Base-by-base conservation (phyloP, 352 stramenopile species). In the Pythium dissotocum region DNA sequence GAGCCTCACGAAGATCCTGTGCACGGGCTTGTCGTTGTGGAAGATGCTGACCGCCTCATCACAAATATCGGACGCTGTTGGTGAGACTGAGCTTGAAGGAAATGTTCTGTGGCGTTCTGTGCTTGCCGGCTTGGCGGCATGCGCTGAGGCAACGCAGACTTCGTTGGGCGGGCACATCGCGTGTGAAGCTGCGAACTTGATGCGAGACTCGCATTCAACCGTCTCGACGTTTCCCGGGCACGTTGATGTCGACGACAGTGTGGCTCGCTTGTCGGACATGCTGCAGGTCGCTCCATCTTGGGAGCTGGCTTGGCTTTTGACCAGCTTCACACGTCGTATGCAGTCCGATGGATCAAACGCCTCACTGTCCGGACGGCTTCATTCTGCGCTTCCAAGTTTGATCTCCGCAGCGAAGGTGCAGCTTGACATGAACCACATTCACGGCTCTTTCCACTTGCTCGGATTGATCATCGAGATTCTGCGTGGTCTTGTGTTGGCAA, bases 221-320 rank as follows among this genome's bases (percentile, higher is more conserved):
- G 46, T 24, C 16, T 53, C 21, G 7, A n/a, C n/a, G 1, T 53
- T 53, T 53, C 46, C 46, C 6, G 46, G 46, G 1, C 3, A 53
- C 10, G n/a, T 30, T 9, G 46, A 53, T 30, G 21, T 30, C n/a
- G 21, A 28, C 13, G 46, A 53, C 18, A 30, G 46, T 10, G 24
- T 58, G 51, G 6, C 24, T 4, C 51, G 16, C 12, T 0, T 58
- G 2, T 38, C 55, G 4, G 30, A 58, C 9, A 35, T 65, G 44
- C 6, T 67, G 2, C 24, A 40, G 36, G 7, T 9, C 4, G 8
- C 26, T 3, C 38, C 53, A 10, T 36, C 9, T 4, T 67, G 61
- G 61, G 36, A 67, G 38, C 40, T 67, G 1, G 49, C 61, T 21
- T 67, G 61, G 61, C 18, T 67, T 13, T 28, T 58, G 24, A 56